Conservation (phyloP, 352 stramenopile species). For the Globisporangium parvum region DNA sequence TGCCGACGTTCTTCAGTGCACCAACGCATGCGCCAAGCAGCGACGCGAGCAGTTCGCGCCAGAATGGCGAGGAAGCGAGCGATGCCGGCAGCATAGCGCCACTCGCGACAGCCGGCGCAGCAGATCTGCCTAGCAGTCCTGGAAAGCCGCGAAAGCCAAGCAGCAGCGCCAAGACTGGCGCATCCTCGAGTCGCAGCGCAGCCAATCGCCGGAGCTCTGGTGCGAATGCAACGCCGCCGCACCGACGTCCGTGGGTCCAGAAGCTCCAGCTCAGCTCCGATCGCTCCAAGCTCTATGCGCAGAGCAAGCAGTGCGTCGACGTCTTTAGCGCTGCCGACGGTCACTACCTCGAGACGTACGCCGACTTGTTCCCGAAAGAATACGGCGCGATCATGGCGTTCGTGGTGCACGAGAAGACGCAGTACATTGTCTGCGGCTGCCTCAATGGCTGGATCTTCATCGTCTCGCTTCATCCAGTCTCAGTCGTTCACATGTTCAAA, state of each 20-base stretch:
- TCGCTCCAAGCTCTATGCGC: constrained; percentile 36
- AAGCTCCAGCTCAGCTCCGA: constrained; percentile 42
- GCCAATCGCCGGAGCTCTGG: too few relatives aligned
- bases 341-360: constrained; percentile 39
- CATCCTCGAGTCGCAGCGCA: constrained; percentile 4
- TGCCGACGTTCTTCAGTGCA: constrained; percentile 38
- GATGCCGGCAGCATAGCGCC: too few relatives aligned
- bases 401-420: constrained; percentile 55
- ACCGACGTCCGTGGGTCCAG: constrained; percentile 36
- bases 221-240: neutral
- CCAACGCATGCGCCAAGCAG: neutral
- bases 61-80: neutral
- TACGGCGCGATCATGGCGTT: constrained; percentile 60
- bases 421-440: constrained; percentile 60
- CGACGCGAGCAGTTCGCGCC: neutral
- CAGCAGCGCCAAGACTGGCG: constrained; percentile 7
- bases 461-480: constrained; percentile 48
- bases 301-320: constrained; percentile 39
- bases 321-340: constrained; percentile 50
- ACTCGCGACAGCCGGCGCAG: neutral
- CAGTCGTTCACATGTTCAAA: constrained; percentile 59
- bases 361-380: constrained; percentile 41
- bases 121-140: neutral
- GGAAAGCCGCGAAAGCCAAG: constrained; percentile 5
- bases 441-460: constrained; percentile 50